Base-by-base conservation (phyloP, 768 basidiomycete species). In the Hericium alpestre region DNA sequence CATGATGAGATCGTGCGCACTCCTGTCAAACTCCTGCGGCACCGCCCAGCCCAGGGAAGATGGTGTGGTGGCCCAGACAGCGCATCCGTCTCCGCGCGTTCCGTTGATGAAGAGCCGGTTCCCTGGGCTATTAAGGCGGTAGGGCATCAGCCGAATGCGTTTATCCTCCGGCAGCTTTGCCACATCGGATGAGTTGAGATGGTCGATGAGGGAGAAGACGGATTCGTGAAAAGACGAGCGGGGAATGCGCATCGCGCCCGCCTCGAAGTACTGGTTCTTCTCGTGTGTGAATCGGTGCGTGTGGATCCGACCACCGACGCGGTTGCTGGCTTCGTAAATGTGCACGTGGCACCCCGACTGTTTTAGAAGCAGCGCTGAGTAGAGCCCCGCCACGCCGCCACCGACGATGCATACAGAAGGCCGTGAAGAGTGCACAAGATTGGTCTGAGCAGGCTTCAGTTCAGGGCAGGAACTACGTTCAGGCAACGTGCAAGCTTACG, bases 221-320 rank as follows among this genome's bases (percentile, higher is more conserved):
- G 57, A 49, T 32, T 39, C 6, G 13, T 62, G 61, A 27, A 57
- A 57, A 18, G 53, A 18, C n/a, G 61, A 62, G 47, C 58, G 56
- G 8, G 61, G 61, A 50, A 62, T 62, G 37, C 61, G 61, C 61
- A 62, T 62, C n/a, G 61, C 61, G 52, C 61, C 61, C 12, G 61
- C 61, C 43, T 62, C 61, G 48, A 51, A 62, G 32, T 61, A 62
- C 53, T 62, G 61, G 25, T 62, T 58, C 16, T 56, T 18, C 12
- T 62, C 59, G 20, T 62, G 51, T 4, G 39, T 56, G 56, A 62
- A 62, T 51, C 59, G 61, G 41, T 61, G 59, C 0, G 61, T 62
- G 37, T 56, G 55, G 27, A 62, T 32, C 6, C 61, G 61, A 2
- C 61, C 61, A 13, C 61, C 61, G 11, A 62, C 13, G 53, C 61